These are phyloP conservation scores for Gossypium ekmanianum DNA, from an alignment of 345 rosid species.

Conservation along the genomic window DNA sequence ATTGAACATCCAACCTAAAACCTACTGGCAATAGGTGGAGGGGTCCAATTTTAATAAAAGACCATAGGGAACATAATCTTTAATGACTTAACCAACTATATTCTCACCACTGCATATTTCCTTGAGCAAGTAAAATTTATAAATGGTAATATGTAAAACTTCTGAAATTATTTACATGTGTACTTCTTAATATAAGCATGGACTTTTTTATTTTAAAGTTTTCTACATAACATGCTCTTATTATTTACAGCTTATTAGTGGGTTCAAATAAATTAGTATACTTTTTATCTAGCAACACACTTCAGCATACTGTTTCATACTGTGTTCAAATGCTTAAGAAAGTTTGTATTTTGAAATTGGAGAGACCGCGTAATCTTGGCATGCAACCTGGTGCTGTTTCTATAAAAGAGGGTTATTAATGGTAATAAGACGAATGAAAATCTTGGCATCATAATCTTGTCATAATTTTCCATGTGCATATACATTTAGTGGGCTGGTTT, in stretches of 20 bases:
- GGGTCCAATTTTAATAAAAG: too few relatives aligned
- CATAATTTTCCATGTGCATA: not conserved
- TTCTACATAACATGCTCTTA: not conserved
- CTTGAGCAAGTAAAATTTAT: not conserved
- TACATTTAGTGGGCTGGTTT: not conserved
- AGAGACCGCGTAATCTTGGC: not conserved
- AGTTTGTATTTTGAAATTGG: not conserved
- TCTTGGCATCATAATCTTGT: not conserved
- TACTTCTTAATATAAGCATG: not conserved
- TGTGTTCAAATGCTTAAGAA: slow-evolving; percentile 2
- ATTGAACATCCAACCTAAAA: not conserved
- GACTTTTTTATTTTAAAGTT: not conserved
- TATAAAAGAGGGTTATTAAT: not conserved
- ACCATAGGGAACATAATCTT: not conserved
- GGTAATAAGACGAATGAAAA: not conserved
- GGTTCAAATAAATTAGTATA: not conserved
- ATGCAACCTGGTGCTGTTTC: not conserved
- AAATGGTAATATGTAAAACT: not conserved
- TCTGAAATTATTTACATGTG: not conserved
- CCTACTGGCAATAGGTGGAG: not conserved
- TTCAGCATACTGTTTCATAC: not conserved
- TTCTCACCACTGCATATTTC: not conserved
- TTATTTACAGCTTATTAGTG: not conserved
- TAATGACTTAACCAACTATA: not conserved
- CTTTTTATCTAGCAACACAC: not conserved